These are phyloP conservation scores for Fusarium pininemorale DNA, from an alignment of 2,329 filamentous ascomycete species.

Conservation along the genomic window DNA sequence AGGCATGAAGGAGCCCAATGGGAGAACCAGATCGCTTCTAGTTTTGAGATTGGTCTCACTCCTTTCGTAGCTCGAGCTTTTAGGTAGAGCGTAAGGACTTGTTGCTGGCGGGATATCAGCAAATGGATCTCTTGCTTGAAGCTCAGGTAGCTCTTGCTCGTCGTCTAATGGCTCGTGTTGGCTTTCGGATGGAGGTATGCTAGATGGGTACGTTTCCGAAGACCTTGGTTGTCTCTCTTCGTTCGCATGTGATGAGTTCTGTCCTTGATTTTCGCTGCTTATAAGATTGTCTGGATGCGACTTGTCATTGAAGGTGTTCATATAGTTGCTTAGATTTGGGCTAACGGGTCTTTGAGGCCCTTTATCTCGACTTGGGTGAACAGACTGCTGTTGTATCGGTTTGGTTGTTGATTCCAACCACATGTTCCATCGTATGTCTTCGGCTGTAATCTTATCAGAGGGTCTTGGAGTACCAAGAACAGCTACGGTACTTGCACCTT, in stretches of 20 bases:
- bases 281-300: neutral
- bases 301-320: constrained; percentile 15
- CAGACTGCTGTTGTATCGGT: neutral
- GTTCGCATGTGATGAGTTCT: neutral
- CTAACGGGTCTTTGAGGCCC: constrained; percentile 5
- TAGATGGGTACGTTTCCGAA: neutral
- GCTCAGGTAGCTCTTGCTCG: neutral
- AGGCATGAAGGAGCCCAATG: neutral
- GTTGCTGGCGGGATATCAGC: neutral
- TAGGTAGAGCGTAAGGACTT: neutral
- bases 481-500: constrained; percentile 20
- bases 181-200: neutral
- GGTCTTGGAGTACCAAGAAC: constrained; percentile 13
- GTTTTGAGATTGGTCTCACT: neutral
- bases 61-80: neutral
- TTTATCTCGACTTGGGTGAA: neutral
- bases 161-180: neutral
- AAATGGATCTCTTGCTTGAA: neutral
- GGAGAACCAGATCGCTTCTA: constrained; percentile 1
- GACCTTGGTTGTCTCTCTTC: neutral
- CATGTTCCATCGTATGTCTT: constrained; percentile 36
- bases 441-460: constrained; percentile 2
- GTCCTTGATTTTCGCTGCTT: neutral
- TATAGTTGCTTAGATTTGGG: constrained; percentile 29
- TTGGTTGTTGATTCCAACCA: constrained; percentile 27